Percentiles rank a stretch among this genome's conserved stretches.
phyloP scores from a whole-genome alignment of 805 yeast species.

The Maudiozyma pseudohumilis region DNA sequence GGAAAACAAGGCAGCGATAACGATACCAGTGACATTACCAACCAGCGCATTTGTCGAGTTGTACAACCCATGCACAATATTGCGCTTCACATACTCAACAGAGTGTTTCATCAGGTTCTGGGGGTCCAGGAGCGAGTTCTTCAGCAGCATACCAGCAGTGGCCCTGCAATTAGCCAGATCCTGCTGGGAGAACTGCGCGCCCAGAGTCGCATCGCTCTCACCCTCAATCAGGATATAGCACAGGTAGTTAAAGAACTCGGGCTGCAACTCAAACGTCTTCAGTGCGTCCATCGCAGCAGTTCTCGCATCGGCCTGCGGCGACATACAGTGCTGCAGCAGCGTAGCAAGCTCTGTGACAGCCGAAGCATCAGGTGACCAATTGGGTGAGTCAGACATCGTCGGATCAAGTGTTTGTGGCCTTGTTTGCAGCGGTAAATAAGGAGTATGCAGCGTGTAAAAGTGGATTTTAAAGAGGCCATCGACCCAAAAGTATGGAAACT shows the following conservation, averaged over 20 bases:
- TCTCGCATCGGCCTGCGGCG: slow-evolving; percentile 46
- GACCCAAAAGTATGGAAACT: too few species aligned
- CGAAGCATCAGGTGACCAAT: slow-evolving; percentile 60
- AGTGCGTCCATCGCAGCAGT: slow-evolving; percentile 64
- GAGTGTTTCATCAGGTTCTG: slow-evolving; percentile 20
- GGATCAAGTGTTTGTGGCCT: too few species aligned
- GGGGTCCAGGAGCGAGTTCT: slow-evolving; percentile 52
- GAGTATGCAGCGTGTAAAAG: too few species aligned
- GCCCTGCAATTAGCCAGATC: slow-evolving; percentile 43
- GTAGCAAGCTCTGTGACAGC: slow-evolving; percentile 54
- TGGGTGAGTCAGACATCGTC: too few species aligned
- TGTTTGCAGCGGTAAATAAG: too few species aligned
- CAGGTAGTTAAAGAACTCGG: slow-evolving; percentile 75
- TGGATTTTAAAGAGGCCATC: too few species aligned
- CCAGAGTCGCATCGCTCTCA: slow-evolving; percentile 35
- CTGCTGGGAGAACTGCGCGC: slow-evolving; percentile 11
- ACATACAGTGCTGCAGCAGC: slow-evolving; percentile 63
- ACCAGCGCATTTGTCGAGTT: slow-evolving; percentile 35
- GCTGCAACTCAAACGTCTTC: slow-evolving; percentile 55
- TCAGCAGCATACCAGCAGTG: slow-evolving; percentile 78
- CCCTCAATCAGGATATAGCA: slow-evolving; percentile 57
- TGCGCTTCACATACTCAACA: slow-evolving; percentile 36
- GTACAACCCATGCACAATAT: slow-evolving; percentile 33
- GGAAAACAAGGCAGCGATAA: slow-evolving; percentile 70
- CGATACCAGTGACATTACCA: slow-evolving; percentile 83